Evolutionary conservation across 1,284 basidiomycete species (phyloP).

Genomic region (Microbotryomycetes sp.): DNA sequence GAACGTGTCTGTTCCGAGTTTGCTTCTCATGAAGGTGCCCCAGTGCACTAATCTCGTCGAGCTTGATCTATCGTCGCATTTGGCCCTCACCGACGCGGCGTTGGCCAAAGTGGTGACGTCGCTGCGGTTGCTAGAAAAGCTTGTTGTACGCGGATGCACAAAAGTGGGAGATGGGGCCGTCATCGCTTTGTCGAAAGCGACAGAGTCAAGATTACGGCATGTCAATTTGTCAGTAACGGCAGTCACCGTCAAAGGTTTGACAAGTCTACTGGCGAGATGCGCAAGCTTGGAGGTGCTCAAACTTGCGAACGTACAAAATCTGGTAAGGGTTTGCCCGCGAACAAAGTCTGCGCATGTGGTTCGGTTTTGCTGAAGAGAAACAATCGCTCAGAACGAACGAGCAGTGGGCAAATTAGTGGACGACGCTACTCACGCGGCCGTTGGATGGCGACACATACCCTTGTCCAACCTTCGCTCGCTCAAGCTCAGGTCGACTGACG

Average conservation of each 20-base stretch:
- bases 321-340: conserved; percentile 22
- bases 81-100: conserved; percentile 17
- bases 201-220: conserved; percentile 12
- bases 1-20: conserved; percentile 4
- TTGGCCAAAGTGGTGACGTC: conserved; percentile 24
- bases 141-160: conserved; percentile 30
- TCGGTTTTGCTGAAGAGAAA: not conserved
- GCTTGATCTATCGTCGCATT: conserved; percentile 25
- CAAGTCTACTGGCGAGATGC: conserved; percentile 26
- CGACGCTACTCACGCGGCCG: conserved; percentile 11
- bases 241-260: conserved; percentile 30
- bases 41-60: conserved; percentile 21
- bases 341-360: not conserved
- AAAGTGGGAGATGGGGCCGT: conserved; percentile 31
- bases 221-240: conserved; percentile 33
- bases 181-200: conserved; percentile 24
- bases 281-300: conserved; percentile 31
- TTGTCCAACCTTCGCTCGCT: conserved; percentile 30
- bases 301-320: conserved; percentile 23
- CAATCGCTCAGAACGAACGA: conserved; percentile 26
- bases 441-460: conserved; percentile 19
- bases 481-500: conserved; percentile 32
- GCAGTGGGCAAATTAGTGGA: conserved; percentile 19
- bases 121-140: conserved; percentile 21
- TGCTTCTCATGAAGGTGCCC: conserved; percentile 20